phyloP scores from a whole-genome alignment of 2,329 filamentous ascomycete species.

The Stylonectria norvegica region DNA sequence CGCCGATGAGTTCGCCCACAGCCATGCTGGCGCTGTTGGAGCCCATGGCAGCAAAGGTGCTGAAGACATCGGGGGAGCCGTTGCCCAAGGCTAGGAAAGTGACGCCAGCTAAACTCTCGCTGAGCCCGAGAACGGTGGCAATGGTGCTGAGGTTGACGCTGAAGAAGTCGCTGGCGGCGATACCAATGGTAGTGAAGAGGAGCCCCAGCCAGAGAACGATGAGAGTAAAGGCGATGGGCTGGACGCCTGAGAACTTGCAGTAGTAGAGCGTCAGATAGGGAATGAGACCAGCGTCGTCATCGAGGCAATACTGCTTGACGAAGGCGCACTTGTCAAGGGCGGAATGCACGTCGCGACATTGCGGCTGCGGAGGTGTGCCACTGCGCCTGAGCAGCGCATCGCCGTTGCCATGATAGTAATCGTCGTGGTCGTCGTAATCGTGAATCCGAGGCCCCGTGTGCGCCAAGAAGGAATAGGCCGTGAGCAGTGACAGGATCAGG shows the following conservation, averaged over 20 bases:
- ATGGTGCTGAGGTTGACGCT: constrained; percentile 96
- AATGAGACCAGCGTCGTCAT: constrained; percentile 85
- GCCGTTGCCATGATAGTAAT: constrained; percentile 6
- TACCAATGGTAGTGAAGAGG: constrained; percentile 94
- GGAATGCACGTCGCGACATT: constrained; percentile 74
- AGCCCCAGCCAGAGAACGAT: constrained; percentile 80
- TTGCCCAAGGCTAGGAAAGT: constrained; percentile 97
- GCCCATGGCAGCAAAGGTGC: constrained; percentile 95
- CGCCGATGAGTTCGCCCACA: constrained; percentile 90
- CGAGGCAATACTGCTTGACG: constrained; percentile 74
- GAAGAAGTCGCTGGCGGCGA: constrained; percentile 97
- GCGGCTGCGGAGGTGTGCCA: constrained; percentile 11
- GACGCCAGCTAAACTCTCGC: constrained; percentile 92
- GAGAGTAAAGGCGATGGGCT: constrained; percentile 74
- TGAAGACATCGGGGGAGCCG: constrained; percentile 96
- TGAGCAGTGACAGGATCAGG: constrained; percentile 44
- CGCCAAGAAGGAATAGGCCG: constrained; percentile 42
- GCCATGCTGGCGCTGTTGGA: constrained; percentile 97
- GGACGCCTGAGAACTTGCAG: constrained; percentile 65
- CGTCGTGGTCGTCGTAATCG: constrained; percentile 4
- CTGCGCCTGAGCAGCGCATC: constrained; percentile 25
- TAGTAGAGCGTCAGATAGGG: constrained; percentile 91
- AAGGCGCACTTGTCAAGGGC: constrained; percentile 83
- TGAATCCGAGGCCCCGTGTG: constrained; percentile 18
- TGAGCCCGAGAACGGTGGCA: constrained; percentile 82